Conservation (phyloP, 345 rosid species). For the Populus tremula region DNA sequence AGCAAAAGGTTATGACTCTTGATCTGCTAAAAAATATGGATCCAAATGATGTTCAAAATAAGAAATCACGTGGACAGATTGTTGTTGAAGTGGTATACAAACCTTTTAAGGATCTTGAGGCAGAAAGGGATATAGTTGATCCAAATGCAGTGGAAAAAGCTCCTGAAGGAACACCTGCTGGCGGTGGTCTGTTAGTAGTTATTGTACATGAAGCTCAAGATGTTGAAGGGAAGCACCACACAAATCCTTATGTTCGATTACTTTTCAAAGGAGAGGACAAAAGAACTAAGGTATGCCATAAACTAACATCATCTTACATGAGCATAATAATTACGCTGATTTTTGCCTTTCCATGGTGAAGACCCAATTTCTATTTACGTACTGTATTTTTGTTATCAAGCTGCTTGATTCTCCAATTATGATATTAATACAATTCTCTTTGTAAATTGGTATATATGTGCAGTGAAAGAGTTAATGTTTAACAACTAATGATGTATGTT, state of each 20-base stretch:
- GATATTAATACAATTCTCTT: not conserved
- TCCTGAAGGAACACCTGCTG: slow-evolving; percentile 83
- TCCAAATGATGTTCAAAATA: slow-evolving; percentile 50
- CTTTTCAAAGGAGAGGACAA: slow-evolving; percentile 81
- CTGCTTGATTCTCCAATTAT: not conserved
- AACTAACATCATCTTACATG: not conserved
- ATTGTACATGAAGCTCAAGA: slow-evolving; percentile 84
- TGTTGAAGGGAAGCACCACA: slow-evolving; percentile 93
- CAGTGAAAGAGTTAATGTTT: not conserved
- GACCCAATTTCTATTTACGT: not conserved
- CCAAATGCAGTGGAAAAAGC: slow-evolving; percentile 51
- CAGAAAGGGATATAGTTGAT: slow-evolving; percentile 48
- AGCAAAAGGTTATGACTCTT: slow-evolving; percentile 60
- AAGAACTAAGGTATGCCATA: slow-evolving; percentile 63
- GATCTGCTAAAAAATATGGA: slow-evolving; percentile 76
- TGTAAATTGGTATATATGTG: not conserved
- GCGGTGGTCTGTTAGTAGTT: slow-evolving; percentile 80
- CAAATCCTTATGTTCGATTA: slow-evolving; percentile 66
- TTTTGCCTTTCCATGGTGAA: not conserved
- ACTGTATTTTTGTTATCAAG: not conserved
- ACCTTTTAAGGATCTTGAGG: slow-evolving; percentile 68
- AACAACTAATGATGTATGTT: not conserved
- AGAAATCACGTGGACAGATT: slow-evolving; percentile 71
- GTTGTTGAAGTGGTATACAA: slow-evolving; percentile 66
- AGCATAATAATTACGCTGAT: not conserved